A percentile compares a stretch with the other conserved stretches of the same genome.
phyloP scores from a whole-genome alignment of 2,329 filamentous ascomycete genomes.

The Colletotrichum camelliae region DNA sequence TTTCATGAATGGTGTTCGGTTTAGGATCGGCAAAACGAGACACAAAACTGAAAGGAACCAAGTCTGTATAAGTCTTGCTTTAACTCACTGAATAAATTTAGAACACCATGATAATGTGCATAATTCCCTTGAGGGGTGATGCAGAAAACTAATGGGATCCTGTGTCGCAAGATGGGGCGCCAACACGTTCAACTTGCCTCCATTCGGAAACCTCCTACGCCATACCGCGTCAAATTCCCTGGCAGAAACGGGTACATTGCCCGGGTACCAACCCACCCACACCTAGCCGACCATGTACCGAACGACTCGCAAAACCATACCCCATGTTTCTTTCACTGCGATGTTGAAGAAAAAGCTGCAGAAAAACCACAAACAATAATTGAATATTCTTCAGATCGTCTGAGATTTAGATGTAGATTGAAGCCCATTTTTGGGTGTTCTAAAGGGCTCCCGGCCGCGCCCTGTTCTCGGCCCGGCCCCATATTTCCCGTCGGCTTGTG shows the following conservation, averaged over 20 bases:
- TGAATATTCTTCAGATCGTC: not conserved
- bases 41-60: not conserved
- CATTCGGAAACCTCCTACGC: constrained; percentile 19
- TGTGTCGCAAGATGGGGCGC: not conserved
- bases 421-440: not conserved
- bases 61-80: not conserved
- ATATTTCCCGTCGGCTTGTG: not conserved
- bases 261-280: not conserved
- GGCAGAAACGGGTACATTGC: constrained; percentile 9
- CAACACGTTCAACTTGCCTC: constrained; percentile 10
- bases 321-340: not conserved
- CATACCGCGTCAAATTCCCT: constrained; percentile 14
- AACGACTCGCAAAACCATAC: not conserved
- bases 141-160: not conserved
- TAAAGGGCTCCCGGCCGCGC: not conserved
- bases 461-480: not conserved
- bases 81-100: not conserved
- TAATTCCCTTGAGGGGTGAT: not conserved
- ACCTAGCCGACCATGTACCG: not conserved
- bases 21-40: not conserved
- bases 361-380: not conserved
- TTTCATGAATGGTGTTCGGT: not conserved
- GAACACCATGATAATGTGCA: not conserved
- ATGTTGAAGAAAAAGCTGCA: not conserved
- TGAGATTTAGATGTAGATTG: not conserved